Base-by-base conservation (phyloP, 2,329 filamentous ascomycete genomes). In the Calonectria fujianensis region DNA sequence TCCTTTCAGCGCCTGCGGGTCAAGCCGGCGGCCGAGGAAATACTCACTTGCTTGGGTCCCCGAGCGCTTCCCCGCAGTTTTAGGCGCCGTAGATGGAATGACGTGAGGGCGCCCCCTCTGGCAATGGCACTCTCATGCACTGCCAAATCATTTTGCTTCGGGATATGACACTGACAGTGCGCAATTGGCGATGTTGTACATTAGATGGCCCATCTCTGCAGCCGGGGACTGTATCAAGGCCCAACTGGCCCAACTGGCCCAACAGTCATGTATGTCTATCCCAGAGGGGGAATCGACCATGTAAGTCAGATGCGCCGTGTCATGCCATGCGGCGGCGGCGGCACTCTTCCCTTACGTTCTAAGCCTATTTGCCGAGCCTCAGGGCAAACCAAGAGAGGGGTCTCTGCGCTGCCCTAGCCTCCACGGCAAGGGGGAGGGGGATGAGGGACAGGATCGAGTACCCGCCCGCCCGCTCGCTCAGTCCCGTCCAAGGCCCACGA, bases 101-200 rank as follows among this genome's bases (percentile, higher is more conserved):
- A 31, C 11, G 18, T 32, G 31, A 14, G 57, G n/a, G n/a, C 6
- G 57, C 35, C 13, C 7, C 31, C 13, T 20, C 20, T 2, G 57
- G 24, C 13, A 14, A 41, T 41, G 35, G 35, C 37, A 63, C 39
- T 63, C 14, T 63, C 37, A 63, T 63, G 57, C 57, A 63, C 35
- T 37, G 57, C 57, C 57, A 63, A 63, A 63, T 63, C 57, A 63
- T 39, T 63, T 39, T 63, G 57, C 57, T 24, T 63, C 35, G 24
- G n/a, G 32, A 24, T 5, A 63, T 63, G 57, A 63, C 14, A 63
- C 16, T 24, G 57, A 20, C 24, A 37, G 24, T n/a, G 37, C 24
- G 35, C 10, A 41, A 63, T 63, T 63, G 57, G 57, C 35, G 35
- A 63, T 63, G 57, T 41, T 63, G 57, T 18, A 37, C 57, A 37